Conservation (phyloP, 768 basidiomycete genomes). For the Rhizopogon vesiculosus region DNA sequence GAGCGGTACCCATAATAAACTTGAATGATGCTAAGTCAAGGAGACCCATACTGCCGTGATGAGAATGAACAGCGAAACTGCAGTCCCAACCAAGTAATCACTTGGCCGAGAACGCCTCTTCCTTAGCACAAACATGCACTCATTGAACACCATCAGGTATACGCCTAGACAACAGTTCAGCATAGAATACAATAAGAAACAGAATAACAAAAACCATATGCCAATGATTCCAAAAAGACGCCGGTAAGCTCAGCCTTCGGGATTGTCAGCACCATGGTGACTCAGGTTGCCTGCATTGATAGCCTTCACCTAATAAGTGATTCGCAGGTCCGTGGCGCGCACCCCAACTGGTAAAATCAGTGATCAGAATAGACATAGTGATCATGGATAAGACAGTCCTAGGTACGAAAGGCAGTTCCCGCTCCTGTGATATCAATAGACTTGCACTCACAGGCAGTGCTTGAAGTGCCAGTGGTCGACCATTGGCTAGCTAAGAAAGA, state of each 20-base stretch:
- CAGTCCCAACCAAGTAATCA: conserved; percentile 8
- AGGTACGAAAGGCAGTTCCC: background rate
- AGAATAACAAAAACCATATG: conserved; percentile 1
- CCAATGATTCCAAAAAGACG: conserved; percentile 7
- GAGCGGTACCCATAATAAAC: background rate
- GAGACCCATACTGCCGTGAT: conserved; percentile 5
- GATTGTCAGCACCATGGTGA: conserved; percentile 3
- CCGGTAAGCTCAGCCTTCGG: conserved; percentile 8
- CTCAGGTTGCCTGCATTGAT: background rate
- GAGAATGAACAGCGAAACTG: conserved; percentile 9
- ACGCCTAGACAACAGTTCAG: background rate
- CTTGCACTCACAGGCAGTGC: background rate
- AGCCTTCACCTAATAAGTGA: background rate
- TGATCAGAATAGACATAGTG: background rate
- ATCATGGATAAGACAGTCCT: background rate
- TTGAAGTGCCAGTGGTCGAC: too few relatives aligned
- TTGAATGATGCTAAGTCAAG: background rate
- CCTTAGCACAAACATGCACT: conserved; percentile 5
- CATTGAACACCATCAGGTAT: conserved; percentile 8
- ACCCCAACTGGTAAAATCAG: background rate
- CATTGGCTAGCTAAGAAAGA: too few relatives aligned
- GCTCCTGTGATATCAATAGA: background rate
- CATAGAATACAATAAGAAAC: background rate
- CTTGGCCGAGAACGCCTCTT: conserved; percentile 9
- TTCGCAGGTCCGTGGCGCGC: background rate